Evolutionary conservation across 148 eudicot species (phyloP), one percentile per base, ranked within the genome.

Genomic region (Chenopodium quinoa): DNA sequence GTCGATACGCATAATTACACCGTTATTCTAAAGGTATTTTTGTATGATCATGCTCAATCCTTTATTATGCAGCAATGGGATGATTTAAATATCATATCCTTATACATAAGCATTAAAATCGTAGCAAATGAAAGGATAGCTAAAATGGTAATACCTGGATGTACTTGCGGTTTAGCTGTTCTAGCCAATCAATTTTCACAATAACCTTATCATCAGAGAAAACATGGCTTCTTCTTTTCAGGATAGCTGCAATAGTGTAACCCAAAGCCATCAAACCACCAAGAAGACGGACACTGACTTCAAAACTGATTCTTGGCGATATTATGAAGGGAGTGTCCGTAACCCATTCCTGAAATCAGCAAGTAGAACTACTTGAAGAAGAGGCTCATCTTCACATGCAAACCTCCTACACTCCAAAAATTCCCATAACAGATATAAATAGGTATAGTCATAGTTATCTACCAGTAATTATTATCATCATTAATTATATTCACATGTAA

Each of bases 241-340:
- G 87, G 82, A 96, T 96, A 78, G 96, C 71, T 27, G 98, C 99
- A 83, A 96, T 96, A 66, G 99, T 93, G 87, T 96, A 96, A 63
- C 99, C 99, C 85, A 96, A 87, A 77, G 97, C 98, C 98, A 96
- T 96, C 81, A 96, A 82, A 69, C 99, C 99, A 81, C 99, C 99
- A 72, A 96, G 95, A 85, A 96, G 99, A 64, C 97, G 97, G 50
- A 96, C 99, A 75, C 98, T 93, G 75, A 96, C 99, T 89, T 96
- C 98, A 85, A 96, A 96, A 82, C 93, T 92, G 72, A 96, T 93
- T 85, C 99, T 89, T 74, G 99, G 99, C 65, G 99, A 96, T 88
- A 96, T 96, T 73, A 96, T 96, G 80, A 96, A 93, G 23, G 98
- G 99, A 80, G 87, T 89, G 82, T 96, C 99, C 0, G 95, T 93